phyloP scores from a whole-genome alignment of 306 rosid species.

The Pyrus communis region DNA sequence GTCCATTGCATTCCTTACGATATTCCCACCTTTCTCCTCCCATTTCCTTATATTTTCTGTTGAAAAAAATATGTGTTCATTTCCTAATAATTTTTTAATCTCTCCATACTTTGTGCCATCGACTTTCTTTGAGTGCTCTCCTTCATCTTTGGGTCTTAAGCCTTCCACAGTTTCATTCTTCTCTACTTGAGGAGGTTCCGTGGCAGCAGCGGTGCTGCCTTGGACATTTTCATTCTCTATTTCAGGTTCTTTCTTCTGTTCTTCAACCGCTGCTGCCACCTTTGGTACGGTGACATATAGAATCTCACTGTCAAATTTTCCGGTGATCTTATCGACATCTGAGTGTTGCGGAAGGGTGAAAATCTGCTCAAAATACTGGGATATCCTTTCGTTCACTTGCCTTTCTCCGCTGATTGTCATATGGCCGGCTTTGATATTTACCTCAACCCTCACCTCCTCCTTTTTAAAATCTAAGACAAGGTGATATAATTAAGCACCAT shows the following conservation, averaged over 20 bases:
- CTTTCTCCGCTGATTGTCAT: constrained; percentile 45
- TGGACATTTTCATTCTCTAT: background rate
- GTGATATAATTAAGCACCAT: background rate
- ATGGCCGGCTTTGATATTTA: constrained; percentile 21
- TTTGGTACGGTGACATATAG: constrained; percentile 54
- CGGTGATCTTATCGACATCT: constrained; percentile 32
- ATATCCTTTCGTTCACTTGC: constrained; percentile 29
- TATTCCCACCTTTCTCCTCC: constrained; percentile 30
- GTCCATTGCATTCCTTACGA: constrained; percentile 20
- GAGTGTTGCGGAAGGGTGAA: constrained; percentile 38
- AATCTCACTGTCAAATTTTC: constrained; percentile 47
- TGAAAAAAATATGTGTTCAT: constrained; percentile 8
- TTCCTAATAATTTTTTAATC: background rate
- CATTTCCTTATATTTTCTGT: constrained; percentile 22
- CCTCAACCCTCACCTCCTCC: constrained; percentile 49
- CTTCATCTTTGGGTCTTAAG: background rate
- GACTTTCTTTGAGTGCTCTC: background rate
- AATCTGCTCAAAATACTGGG: constrained; percentile 28
- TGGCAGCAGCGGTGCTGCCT: background rate
- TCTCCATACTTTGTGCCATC: background rate
- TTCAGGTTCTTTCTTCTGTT: constrained; percentile 23
- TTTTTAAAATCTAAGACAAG: constrained; percentile 38
- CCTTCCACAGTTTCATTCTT: background rate
- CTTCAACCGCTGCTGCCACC: constrained; percentile 1
- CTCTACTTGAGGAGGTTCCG: background rate